Conservation (phyloP, 345 rosid genomes). For the Citrus hindsii region DNA sequence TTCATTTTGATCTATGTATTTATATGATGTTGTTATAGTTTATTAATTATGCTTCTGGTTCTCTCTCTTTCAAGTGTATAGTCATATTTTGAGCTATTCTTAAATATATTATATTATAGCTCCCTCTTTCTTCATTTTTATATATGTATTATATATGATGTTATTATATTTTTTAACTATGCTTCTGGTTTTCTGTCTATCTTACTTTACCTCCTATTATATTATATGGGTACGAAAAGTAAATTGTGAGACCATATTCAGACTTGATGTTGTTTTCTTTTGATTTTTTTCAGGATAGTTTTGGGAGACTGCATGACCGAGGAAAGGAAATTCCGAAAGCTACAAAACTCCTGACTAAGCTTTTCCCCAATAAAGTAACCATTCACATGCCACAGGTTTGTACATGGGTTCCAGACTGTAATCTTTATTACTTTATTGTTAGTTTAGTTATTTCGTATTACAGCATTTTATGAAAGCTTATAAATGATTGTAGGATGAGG, state of each 20-base stretch:
- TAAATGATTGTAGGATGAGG: constrained; percentile 62
- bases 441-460: not conserved
- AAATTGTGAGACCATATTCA: not conserved
- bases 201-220: not conserved
- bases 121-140: not conserved
- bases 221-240: not conserved
- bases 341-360: constrained; percentile 63
- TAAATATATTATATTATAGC: not conserved
- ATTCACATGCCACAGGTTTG: constrained; percentile 89
- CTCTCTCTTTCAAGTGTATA: not conserved
- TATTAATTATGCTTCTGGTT: not conserved
- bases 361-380: constrained; percentile 83
- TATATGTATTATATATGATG: not conserved
- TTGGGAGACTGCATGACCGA: constrained; percentile 69
- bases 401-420: constrained; percentile 4
- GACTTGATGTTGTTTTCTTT: constrained; percentile 5
- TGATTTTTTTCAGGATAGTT: constrained; percentile 62
- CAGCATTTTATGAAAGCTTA: constrained; percentile 8
- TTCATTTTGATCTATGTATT: not conserved
- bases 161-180: not conserved
- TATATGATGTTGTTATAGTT: no score
- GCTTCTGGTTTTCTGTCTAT: not conserved
- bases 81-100: not conserved
- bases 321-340: constrained; percentile 79
- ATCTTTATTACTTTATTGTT: constrained; percentile 10